A percentile compares a stretch with the other conserved stretches of the same genome.
Conservation (phyloP, 768 basidiomycete genomes). For the Lentinula boryana region DNA sequence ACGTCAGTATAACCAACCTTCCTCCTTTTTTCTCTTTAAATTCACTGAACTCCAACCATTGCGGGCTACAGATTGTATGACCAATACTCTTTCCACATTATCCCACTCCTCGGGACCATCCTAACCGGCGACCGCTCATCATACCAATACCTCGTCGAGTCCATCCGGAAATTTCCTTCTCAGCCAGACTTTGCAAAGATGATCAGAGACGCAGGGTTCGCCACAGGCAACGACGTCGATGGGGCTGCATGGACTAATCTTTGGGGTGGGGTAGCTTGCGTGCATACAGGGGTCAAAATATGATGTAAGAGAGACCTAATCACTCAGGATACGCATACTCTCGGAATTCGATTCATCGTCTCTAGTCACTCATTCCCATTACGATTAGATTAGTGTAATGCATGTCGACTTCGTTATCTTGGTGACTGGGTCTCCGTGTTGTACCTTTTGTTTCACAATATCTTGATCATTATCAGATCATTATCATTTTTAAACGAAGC, state of each 20-base stretch:
- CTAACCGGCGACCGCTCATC: conserved; percentile 92
- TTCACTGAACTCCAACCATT: conserved; percentile 5
- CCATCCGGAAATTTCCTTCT: conserved; percentile 88
- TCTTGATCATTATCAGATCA: no score
- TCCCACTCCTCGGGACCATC: conserved; percentile 93
- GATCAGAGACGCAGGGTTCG: conserved; percentile 83
- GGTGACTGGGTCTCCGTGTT: no score
- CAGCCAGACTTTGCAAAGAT: conserved; percentile 85
- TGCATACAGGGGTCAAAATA: conserved; percentile 81
- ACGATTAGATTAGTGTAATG: no score
- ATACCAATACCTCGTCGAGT: conserved; percentile 97
- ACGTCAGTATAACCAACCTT: conserved; percentile 53
- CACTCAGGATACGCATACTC: no score
- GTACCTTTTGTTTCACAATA: no score
- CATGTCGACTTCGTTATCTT: no score
- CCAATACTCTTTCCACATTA: conserved; percentile 92
- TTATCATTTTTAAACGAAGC: no score
- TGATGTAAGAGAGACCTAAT: conserved; percentile 21
- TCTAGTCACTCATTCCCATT: no score
- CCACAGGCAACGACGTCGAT: conserved; percentile 62
- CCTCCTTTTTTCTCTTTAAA: no score
- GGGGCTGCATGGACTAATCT: conserved; percentile 83
- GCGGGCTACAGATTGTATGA: conserved; percentile 68
- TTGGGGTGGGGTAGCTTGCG: conserved; percentile 84
- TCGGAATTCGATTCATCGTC: no score